These are phyloP conservation scores for Dendrocalamus sinicus DNA, from an alignment of 176 grass and related monocot genomes.

Conservation along the genomic window DNA sequence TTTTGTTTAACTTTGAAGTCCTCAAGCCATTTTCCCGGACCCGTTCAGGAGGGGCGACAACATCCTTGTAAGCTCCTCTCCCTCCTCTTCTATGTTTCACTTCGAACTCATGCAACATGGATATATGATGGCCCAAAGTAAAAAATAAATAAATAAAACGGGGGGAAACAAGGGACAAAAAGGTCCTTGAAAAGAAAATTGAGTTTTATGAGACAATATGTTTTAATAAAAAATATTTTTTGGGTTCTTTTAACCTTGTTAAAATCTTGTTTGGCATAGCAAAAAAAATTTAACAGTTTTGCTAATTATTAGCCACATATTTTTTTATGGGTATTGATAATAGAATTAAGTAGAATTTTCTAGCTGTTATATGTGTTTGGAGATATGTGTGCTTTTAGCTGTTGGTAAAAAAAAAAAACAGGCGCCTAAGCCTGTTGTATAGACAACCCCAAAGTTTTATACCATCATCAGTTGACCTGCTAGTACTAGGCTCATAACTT, in stretches of 20 bases:
- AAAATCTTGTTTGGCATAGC: not conserved
- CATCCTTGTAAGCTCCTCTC: constrained; percentile 70
- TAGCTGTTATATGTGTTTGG: not conserved
- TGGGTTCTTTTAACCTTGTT: not conserved
- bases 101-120: not conserved
- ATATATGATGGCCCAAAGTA: not conserved
- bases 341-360: not conserved
- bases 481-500: not conserved
- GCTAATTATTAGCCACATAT: not conserved
- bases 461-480: not conserved
- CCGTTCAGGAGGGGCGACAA: constrained; percentile 95
- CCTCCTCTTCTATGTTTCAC: constrained; percentile 12
- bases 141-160: not conserved
- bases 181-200: not conserved
- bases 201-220: not conserved
- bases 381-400: not conserved
- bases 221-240: not conserved
- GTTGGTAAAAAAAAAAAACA: not conserved
- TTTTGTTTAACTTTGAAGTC: constrained; percentile 51
- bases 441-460: not conserved
- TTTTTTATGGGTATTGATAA: too few species aligned
- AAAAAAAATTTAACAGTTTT: too few species aligned
- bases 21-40: constrained; percentile 96
- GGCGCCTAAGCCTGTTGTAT: not conserved
- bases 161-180: not conserved